A percentile compares a stretch with the other conserved stretches of the same genome.
Conservation (phyloP, 352 stramenopile species). For the Blastocystis sp. region DNA sequence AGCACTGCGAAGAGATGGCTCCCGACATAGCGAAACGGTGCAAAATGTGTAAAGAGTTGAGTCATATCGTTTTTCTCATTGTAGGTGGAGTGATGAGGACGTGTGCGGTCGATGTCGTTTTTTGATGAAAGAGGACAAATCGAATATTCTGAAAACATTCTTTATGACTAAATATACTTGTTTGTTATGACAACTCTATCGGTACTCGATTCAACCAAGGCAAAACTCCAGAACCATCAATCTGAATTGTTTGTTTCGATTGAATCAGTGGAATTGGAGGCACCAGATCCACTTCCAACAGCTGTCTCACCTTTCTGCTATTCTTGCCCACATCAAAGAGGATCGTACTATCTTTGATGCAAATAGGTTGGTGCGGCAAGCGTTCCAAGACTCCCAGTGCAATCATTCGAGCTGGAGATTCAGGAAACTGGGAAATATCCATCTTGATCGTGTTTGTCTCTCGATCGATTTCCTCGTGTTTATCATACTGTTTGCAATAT, state of each 20-base stretch:
- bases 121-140: background rate
- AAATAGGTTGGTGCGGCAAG: background rate
- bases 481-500: background rate
- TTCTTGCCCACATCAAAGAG: background rate
- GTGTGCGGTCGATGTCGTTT: background rate
- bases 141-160: background rate
- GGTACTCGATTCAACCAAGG: background rate
- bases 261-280: background rate
- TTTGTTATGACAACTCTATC: slow-evolving; percentile 1
- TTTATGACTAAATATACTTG: background rate
- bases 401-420: slow-evolving; percentile 22
- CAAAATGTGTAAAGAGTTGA: background rate
- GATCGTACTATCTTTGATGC: background rate
- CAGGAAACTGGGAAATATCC: background rate
- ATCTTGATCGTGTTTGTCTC: background rate
- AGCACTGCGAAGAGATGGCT: background rate
- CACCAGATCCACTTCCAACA: background rate
- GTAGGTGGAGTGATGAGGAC: background rate
- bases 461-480: background rate
- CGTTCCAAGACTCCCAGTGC: background rate
- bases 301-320: background rate
- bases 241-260: background rate
- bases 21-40: background rate
- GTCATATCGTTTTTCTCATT: background rate
- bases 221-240: background rate